phyloP scores from a whole-genome alignment of 2,329 filamentous ascomycete genomes.

The Aspergillus sp. region DNA sequence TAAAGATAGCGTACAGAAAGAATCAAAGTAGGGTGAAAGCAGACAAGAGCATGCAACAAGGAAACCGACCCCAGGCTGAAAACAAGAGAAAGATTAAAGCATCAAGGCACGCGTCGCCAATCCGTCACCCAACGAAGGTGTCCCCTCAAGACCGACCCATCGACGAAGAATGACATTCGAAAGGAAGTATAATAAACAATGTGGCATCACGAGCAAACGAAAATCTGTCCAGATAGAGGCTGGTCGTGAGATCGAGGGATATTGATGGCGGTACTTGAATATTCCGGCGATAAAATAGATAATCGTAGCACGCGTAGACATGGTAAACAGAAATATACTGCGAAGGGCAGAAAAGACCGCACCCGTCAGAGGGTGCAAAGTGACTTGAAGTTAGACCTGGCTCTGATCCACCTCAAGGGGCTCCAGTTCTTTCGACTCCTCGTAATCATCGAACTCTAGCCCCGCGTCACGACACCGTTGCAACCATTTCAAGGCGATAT shows the following conservation, averaged over 20 bases:
- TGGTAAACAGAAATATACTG: constrained; percentile 4
- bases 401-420: constrained; percentile 35
- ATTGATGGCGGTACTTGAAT: constrained; percentile 9
- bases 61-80: constrained; percentile 14
- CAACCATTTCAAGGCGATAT: constrained; percentile 56
- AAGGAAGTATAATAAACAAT: constrained; percentile 2
- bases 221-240: constrained; percentile 3
- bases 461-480: constrained; percentile 47
- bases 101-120: background rate
- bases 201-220: constrained; percentile 6
- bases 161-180: constrained; percentile 4
- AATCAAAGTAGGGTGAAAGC: constrained; percentile 19
- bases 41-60: constrained; percentile 14
- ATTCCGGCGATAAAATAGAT: constrained; percentile 21
- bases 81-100: constrained; percentile 3
- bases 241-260: constrained; percentile 6
- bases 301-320: constrained; percentile 28
- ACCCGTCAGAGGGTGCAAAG: background rate
- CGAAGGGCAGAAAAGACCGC: constrained; percentile 2
- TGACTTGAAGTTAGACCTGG: constrained; percentile 12
- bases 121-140: background rate
- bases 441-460: constrained; percentile 50
- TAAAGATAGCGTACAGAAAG: constrained; percentile 26
- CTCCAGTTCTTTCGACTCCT: constrained; percentile 43
- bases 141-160: constrained; percentile 3